Conservation (phyloP, 192 early-diverging fungal genomes). For the Coemansia sp. region DNA sequence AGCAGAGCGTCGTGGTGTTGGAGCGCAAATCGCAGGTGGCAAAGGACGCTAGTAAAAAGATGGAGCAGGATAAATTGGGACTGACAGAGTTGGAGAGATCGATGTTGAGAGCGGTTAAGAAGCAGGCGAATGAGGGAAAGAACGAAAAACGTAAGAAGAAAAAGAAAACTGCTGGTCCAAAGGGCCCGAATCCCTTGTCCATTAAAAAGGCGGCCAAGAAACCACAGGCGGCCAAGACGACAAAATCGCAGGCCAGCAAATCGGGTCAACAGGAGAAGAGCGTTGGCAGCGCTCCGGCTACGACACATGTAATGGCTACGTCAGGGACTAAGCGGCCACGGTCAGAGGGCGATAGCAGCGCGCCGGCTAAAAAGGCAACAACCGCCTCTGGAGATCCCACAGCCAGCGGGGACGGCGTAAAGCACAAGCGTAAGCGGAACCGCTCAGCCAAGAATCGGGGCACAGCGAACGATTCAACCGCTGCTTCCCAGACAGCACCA, state of each 20-base stretch:
- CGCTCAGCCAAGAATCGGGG: conserved; percentile 11
- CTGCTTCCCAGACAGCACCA: background rate
- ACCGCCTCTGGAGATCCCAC: background rate
- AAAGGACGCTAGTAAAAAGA: conserved; percentile 39
- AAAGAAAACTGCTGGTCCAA: conserved; percentile 63
- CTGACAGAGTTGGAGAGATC: conserved; percentile 58
- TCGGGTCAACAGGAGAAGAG: background rate
- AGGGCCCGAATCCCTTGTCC: conserved; percentile 86
- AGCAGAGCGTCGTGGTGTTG: conserved; percentile 73
- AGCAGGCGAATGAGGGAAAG: conserved; percentile 38
- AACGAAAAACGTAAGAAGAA: conserved; percentile 54
- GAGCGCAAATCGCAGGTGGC: conserved; percentile 72
- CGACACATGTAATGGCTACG: background rate
- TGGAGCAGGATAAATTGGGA: conserved; percentile 55
- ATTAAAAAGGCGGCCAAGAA: conserved; percentile 68
- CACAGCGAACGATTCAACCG: background rate
- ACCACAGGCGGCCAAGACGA: conserved; percentile 1
- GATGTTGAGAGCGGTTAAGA: conserved; percentile 59
- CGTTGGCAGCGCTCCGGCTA: background rate
- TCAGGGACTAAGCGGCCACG: conserved; percentile 19
- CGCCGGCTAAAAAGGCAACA: background rate
- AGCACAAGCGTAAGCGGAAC: conserved; percentile 32
- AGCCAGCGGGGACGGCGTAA: background rate
- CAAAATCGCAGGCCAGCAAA: background rate
- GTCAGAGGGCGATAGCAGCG: conserved; percentile 6